These are phyloP conservation scores for Phytophthora colocasiae DNA, from an alignment of 352 stramenopile genomes.

Conservation along the genomic window DNA sequence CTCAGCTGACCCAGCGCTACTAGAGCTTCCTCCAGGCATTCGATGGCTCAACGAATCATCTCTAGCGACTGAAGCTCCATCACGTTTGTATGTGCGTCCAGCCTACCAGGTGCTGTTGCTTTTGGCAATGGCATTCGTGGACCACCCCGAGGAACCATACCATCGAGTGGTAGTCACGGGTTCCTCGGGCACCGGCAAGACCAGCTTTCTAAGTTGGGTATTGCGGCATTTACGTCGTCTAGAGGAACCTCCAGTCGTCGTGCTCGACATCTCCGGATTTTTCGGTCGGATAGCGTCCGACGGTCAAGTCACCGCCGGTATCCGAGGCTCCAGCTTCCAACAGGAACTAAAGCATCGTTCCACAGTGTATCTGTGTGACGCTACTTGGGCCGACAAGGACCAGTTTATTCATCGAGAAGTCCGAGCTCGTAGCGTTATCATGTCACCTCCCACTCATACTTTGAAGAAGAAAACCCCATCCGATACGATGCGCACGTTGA, in stretches of 20 bases:
- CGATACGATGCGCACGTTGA: constrained; percentile 21
- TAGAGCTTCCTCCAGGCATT: constrained; percentile 24
- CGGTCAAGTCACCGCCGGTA: constrained; percentile 32
- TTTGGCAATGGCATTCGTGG: constrained; percentile 37
- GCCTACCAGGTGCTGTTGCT: constrained; percentile 35
- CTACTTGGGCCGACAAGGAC: constrained; percentile 5
- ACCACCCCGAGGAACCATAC: constrained; percentile 24
- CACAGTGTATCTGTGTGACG: constrained; percentile 50
- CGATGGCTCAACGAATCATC: constrained; percentile 16
- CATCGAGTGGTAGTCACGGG: constrained; percentile 44
- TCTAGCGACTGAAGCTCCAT: not conserved
- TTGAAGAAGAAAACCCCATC: not conserved
- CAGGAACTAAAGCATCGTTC: constrained; percentile 29
- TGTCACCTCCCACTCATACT: constrained; percentile 19
- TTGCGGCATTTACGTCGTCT: constrained; percentile 26
- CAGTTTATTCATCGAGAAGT: constrained; percentile 10
- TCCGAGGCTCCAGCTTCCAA: constrained; percentile 33
- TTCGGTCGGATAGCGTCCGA: constrained; percentile 36
- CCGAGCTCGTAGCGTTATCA: constrained; percentile 34
- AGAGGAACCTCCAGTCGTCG: constrained; percentile 31
- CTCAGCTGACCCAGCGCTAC: constrained; percentile 21
- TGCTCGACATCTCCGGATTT: constrained; percentile 39
- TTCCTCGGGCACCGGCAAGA: constrained; percentile 47
- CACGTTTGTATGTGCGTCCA: constrained; percentile 36
- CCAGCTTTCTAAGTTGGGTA: constrained; percentile 48